A percentile compares a stretch with the other conserved stretches of the same genome.
Evolutionary conservation across 2,329 filamentous ascomycete species (phyloP).

Genomic region (Arthroderma sp.): DNA sequence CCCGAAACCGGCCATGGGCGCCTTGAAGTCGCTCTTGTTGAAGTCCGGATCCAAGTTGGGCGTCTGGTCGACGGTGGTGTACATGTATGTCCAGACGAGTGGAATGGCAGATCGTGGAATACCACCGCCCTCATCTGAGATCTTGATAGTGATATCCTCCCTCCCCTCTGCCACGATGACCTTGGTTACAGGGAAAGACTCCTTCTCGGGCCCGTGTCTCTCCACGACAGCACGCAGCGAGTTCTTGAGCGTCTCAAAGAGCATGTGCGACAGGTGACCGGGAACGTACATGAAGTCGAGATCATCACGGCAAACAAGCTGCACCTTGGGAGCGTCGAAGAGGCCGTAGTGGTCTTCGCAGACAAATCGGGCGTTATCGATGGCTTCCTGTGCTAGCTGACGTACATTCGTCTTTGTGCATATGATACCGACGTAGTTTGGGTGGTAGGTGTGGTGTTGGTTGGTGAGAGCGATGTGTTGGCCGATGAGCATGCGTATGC

Average conservation of each 20-base stretch:
- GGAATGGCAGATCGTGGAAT: constrained; percentile 89
- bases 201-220: constrained; percentile 84
- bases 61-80: constrained; percentile 93
- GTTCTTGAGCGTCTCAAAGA: constrained; percentile 98
- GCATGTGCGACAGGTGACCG: constrained; percentile 97
- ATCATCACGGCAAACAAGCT: constrained; percentile 87
- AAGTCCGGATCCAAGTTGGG: constrained; percentile 93
- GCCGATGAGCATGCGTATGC: constrained; percentile 97
- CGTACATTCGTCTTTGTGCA: constrained; percentile 97
- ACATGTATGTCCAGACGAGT: constrained; percentile 99
- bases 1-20: constrained; percentile 98
- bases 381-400: constrained; percentile 90
- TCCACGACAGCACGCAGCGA: constrained; percentile 94
- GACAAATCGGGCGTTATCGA: constrained; percentile 97
- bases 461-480: constrained; percentile 96
- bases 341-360: constrained; percentile 97
- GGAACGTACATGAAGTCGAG: constrained; percentile 99
- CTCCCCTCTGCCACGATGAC: constrained; percentile 96
- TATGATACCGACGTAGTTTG: constrained; percentile 94
- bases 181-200: constrained; percentile 92
- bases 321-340: constrained; percentile 91
- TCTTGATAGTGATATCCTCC: constrained; percentile 98
- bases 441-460: constrained; percentile 77
- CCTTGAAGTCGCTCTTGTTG: constrained; percentile 98
- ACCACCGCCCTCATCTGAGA: constrained; percentile 90